Evolutionary conservation across 2,329 filamentous ascomycete genomes (phyloP).

Genomic region (Bertia moriformis): DNA sequence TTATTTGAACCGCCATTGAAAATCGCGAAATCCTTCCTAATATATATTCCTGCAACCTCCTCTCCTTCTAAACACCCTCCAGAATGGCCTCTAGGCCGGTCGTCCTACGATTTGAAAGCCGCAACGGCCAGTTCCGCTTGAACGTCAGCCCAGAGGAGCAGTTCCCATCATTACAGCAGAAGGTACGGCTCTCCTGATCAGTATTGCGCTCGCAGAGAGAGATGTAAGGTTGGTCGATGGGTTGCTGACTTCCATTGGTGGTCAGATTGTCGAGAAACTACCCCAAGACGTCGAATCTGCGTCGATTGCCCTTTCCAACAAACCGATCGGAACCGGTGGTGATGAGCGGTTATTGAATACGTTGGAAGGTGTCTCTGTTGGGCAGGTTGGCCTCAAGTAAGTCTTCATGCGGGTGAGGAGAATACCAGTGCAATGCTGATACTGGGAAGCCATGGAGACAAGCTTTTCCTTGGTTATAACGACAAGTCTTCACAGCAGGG

Average conservation of each 20-base stretch:
- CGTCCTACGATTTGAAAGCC: not conserved
- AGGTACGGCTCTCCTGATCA: not conserved
- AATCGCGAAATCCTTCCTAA: too few relatives aligned
- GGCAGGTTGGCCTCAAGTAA: slow-evolving; percentile 45
- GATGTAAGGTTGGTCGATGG: too few relatives aligned
- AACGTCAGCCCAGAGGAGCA: not conserved
- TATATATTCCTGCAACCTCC: too few relatives aligned
- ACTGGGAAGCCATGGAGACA: slow-evolving; percentile 62
- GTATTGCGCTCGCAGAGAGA: not conserved
- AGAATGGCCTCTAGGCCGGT: not conserved
- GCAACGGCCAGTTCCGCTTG: not conserved
- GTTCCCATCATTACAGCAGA: slow-evolving; percentile 1
- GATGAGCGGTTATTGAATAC: slow-evolving; percentile 44
- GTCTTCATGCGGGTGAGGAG: slow-evolving; percentile 5
- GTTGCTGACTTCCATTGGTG: slow-evolving; percentile 6
- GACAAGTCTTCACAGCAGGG: slow-evolving; percentile 32
- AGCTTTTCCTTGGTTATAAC: slow-evolving; percentile 75
- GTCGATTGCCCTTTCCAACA: slow-evolving; percentile 47
- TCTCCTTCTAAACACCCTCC: too few relatives aligned
- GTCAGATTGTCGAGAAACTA: slow-evolving; percentile 40
- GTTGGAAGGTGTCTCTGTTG: slow-evolving; percentile 37
- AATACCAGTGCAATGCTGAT: slow-evolving; percentile 7
- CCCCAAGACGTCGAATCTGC: slow-evolving; percentile 45
- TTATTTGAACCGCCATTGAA: too few relatives aligned
- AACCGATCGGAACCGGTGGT: slow-evolving; percentile 30